Evolutionary conservation across 2,329 filamentous ascomycete genomes (phyloP), one percentile per base, ranked within the genome.

Genomic region (Rutstroemia sp.): DNA sequence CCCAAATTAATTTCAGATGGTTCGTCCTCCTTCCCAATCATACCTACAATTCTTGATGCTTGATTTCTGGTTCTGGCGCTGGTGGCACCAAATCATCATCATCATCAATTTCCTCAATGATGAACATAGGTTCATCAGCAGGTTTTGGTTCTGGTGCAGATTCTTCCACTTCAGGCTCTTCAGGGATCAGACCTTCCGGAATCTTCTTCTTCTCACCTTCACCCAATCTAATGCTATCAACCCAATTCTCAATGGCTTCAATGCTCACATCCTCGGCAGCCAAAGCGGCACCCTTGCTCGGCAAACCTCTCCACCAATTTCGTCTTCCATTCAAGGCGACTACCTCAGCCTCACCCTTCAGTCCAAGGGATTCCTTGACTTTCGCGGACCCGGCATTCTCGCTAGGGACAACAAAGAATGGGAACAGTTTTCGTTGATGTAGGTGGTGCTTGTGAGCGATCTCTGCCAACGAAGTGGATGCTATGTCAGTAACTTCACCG

Each of bases 201-300:
- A 94, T 71, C 74, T 85, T 88, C 66, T 84, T 79, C 78, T 92
- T 96, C 58, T 80, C 74, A 2, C 90, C 88, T 69, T 97, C 92
- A 52, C 92, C 90, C 77, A 99, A 80, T 39, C 90, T 85, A 60
- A 97, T 90, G n/a, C 82, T 79, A 67, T 99, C 94, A 58, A 99
- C 82, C 90, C 92, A 99, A 60, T 76, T 75, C 74, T 96, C 90
- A 30, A 99, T 75, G 25, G 79, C 80, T 54, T 80, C 76, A 23
- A 77, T 68, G 54, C 80, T 81, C 46, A 83, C 84, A 16, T 73
- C 70, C 8, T 73, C 71, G 4, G 61, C 62, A 45, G 80, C 74
- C 2, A 65, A 30, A 16, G 46, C 52, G 5, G 56, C 53, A 2
- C 58, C 62, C 10, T 45, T 42, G 9, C 57, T 48, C 47, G 66